Percentiles rank a stretch among this genome's conserved stretches.
These are phyloP conservation scores for Fusarium nygamai DNA, from an alignment of 2,329 filamentous ascomycete genomes.

Conservation along the genomic window DNA sequence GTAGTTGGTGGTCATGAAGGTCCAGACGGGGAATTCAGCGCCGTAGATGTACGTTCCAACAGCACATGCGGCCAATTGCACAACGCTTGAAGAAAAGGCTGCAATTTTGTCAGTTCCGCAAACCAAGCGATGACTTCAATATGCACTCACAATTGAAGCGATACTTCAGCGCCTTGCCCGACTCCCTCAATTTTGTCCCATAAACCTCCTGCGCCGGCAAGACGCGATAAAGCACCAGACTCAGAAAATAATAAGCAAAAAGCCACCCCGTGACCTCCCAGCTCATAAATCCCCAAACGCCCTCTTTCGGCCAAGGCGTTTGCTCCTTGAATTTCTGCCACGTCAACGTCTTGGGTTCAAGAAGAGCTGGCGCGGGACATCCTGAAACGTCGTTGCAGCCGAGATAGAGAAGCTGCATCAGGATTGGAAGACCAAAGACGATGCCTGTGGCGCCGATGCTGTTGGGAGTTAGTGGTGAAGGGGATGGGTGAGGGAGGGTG, in stretches of 20 bases:
- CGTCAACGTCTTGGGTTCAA: conserved; percentile 73
- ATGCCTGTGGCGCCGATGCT: conserved; percentile 79
- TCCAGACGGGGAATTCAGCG: conserved; percentile 84
- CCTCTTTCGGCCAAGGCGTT: conserved; percentile 78
- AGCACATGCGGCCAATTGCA: conserved; percentile 73
- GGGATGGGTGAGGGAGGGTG: too few relatives aligned
- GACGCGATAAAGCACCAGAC: conserved; percentile 74
- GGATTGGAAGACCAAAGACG: conserved; percentile 78
- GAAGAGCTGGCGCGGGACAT: conserved; percentile 81
- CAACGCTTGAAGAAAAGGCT: conserved; percentile 79
- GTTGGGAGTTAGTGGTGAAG: not conserved
- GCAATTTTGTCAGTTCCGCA: not conserved
- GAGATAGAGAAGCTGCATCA: conserved; percentile 79
- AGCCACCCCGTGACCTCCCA: conserved; percentile 73
- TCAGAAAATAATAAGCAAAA: conserved; percentile 79
- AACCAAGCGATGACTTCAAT: rapidly evolving
- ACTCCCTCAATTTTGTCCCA: conserved; percentile 71
- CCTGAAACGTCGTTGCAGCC: conserved; percentile 89
- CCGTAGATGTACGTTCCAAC: conserved; percentile 80
- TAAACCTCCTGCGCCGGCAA: conserved; percentile 76
- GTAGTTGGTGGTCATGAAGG: conserved; percentile 89
- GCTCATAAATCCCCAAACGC: conserved; percentile 73
- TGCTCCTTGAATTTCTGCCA: conserved; percentile 76
- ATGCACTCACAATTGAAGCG: conserved; percentile 72
- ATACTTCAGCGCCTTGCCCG: conserved; percentile 77